phyloP scores from a whole-genome alignment of 2,329 filamentous ascomycete genomes.

The Sporothrix inflata region DNA sequence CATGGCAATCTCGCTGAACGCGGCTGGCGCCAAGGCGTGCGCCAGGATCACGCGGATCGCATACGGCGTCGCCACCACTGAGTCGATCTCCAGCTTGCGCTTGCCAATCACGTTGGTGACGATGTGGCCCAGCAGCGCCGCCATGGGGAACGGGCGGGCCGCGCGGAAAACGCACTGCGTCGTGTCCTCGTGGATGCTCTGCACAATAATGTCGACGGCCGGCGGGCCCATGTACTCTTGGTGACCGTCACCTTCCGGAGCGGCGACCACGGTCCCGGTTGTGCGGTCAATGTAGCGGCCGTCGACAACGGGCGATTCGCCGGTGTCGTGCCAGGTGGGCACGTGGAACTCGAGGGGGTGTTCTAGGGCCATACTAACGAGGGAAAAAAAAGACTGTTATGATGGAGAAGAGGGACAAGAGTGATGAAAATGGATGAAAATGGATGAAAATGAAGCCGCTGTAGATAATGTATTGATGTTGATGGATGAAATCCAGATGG shows the following conservation, averaged over 20 bases:
- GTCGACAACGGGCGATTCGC: neutral
- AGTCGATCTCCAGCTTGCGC: constrained; percentile 16
- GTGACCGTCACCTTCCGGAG: neutral
- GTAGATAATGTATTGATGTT: too few relatives aligned
- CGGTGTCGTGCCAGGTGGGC: constrained; percentile 7
- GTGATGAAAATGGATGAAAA: too few relatives aligned
- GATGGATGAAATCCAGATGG: too few relatives aligned
- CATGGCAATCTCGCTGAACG: neutral
- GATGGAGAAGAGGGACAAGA: neutral
- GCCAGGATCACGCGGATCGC: neutral
- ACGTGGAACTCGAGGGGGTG: neutral
- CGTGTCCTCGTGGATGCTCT: constrained; percentile 24
- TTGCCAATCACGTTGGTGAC: constrained; percentile 4
- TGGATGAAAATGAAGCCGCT: too few relatives aligned
- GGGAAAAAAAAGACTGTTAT: neutral
- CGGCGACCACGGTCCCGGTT: neutral
- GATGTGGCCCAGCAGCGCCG: constrained; percentile 14
- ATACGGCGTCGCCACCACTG: constrained; percentile 10
- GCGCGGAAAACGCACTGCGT: neutral
- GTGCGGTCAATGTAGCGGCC: constrained; percentile 2
- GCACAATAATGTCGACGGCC: constrained; percentile 20
- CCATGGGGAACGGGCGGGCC: constrained; percentile 18
- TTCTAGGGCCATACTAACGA: neutral
- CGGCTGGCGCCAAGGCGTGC: neutral
- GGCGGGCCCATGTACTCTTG: constrained; percentile 23